Evolutionary conservation across 75 land plant species (phyloP), one percentile per base, ranked within the genome.

Genomic region (Cryptomeria japonica): DNA sequence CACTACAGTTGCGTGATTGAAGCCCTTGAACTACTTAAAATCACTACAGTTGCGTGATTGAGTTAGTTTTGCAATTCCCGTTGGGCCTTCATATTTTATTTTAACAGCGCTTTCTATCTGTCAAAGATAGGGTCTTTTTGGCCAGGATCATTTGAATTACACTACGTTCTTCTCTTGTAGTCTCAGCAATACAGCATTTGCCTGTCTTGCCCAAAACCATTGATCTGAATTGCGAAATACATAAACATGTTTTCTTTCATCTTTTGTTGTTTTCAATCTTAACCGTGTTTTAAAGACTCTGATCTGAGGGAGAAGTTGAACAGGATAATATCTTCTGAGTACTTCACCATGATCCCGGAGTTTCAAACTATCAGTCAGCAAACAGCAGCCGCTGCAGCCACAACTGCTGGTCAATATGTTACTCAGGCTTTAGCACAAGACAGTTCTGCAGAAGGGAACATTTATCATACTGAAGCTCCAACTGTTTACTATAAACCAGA

Each of bases 341-440:
- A 96, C 76, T 95, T 94, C 88, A 95, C 97, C 14, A 95, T 94
- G 85, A 95, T 94, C 10, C 98, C 99, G 6, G 98, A 95, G 91
- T 90, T 98, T 39, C 94, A 93, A 82, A 91, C 91, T 42, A 90
- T 91, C 3, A 89, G 85, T 39, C 86, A 91, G 86, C 89, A 93
- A 46, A 87, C 89, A 31, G 90, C 92, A 58, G 92, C 86, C 68
- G 90, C 90, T 38, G 93, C 92, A 56, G 97, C 95, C 34, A 94
- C 96, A 44, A 97, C 94, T 5, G 91, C 93, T 61, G 98, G 91
- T 38, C 94, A 90, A 85, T 96, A 93, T 93, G 80, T 49, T 55
- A 39, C 89, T 12, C 87, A 88, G 31, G 80, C 34, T 55, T 76
- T 47, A 64, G 73, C 36, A 51, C 91, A 87, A 32, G 87, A 84